Conservation (phyloP, 2,329 filamentous ascomycete genomes). For the Epichloe elymi region DNA sequence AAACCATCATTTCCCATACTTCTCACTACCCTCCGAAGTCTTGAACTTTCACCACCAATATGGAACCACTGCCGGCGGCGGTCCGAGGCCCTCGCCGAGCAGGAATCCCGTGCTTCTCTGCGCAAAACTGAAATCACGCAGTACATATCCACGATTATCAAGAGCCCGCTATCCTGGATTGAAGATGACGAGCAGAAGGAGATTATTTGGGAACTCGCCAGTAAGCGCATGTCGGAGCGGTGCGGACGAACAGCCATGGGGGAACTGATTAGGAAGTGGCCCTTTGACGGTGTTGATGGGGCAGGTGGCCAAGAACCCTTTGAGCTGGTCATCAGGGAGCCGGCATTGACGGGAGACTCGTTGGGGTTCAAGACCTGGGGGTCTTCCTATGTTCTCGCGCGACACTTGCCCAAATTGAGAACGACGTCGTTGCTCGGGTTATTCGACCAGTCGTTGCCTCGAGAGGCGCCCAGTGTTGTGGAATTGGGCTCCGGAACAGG, state of each 20-base stretch:
- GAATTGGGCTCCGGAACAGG: conserved; percentile 88
- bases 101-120: conserved; percentile 26
- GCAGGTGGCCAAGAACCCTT: conserved; percentile 27
- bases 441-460: conserved; percentile 23
- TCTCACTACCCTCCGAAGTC: conserved; percentile 48
- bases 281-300: conserved; percentile 23
- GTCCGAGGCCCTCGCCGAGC: conserved; percentile 27
- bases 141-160: conserved; percentile 58
- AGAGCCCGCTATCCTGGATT: conserved; percentile 56
- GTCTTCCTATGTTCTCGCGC: conserved; percentile 74
- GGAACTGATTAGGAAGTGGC: conserved; percentile 42
- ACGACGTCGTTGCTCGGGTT: conserved; percentile 31
- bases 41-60: conserved; percentile 53
- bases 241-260: conserved; percentile 59
- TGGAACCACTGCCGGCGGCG: conserved; percentile 43
- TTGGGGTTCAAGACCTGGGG: conserved; percentile 95
- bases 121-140: conserved; percentile 41
- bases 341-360: conserved; percentile 74
- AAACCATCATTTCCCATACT: conserved; percentile 55
- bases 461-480: conserved; percentile 33
- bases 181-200: conserved; percentile 52
- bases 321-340: conserved; percentile 67
- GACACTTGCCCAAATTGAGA: conserved; percentile 44
- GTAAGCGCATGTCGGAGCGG: conserved; percentile 67
- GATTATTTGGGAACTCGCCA: conserved; percentile 64